Evolutionary conservation across 106 monocot genomes (phyloP).

Genomic region (Allium cepa): DNA sequence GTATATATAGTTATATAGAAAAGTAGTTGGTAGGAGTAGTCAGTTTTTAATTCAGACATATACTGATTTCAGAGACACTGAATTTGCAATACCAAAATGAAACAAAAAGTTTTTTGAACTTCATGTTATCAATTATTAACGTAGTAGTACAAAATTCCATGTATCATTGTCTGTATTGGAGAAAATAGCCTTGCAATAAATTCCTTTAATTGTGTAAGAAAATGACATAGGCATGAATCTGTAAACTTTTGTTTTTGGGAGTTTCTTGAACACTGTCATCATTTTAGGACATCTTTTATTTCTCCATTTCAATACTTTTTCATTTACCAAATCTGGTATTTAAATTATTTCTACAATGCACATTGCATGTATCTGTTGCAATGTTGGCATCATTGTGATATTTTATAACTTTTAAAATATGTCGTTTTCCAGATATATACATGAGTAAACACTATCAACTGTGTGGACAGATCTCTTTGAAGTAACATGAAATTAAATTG

Average conservation of each 20-base stretch:
- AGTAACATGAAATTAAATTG: no score
- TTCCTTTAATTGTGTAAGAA: neutral
- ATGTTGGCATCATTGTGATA: no score
- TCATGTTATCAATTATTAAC: neutral
- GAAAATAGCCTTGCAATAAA: neutral
- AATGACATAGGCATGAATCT: slow-evolving; percentile 2
- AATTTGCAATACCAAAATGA: neutral
- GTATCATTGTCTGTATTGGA: neutral
- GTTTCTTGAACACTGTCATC: neutral
- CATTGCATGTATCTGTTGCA: no score
- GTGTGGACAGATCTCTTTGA: no score
- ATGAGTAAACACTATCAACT: no score
- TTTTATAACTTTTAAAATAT: no score
- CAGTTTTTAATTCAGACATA: neutral
- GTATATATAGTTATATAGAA: neutral
- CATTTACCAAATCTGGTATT: no score
- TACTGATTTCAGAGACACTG: slow-evolving; percentile 1
- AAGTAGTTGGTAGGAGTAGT: neutral
- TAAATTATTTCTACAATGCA: no score
- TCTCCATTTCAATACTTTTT: no score
- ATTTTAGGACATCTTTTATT: slow-evolving; percentile 1
- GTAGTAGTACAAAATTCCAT: neutral
- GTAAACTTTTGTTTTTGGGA: neutral
- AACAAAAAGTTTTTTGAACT: neutral
- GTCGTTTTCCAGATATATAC: no score